phyloP scores from a whole-genome alignment of 768 basidiomycete genomes.

The Leccinum obscurum region DNA sequence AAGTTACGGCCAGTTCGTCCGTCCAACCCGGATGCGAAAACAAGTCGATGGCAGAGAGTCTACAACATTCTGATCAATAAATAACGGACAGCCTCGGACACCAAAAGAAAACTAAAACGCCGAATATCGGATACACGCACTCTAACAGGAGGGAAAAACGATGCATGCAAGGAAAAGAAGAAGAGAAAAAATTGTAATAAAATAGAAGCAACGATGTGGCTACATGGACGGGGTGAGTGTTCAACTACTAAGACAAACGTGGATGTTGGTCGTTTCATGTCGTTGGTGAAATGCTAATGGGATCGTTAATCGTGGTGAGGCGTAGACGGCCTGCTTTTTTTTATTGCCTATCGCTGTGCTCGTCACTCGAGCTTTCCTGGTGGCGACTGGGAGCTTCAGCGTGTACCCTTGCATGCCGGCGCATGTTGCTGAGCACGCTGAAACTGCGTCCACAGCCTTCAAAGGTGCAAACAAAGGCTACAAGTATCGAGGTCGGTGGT shows the following conservation, averaged over 20 bases:
- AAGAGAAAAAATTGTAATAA: background rate
- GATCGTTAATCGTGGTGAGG: slow-evolving; percentile 10
- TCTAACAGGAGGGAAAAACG: background rate
- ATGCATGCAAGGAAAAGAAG: slow-evolving; percentile 7
- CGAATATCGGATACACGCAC: slow-evolving; percentile 21
- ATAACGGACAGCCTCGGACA: background rate
- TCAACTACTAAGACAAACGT: slow-evolving; percentile 2
- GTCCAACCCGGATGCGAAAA: slow-evolving; percentile 17
- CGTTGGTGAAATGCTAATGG: slow-evolving; percentile 6
- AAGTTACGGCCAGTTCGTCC: slow-evolving; percentile 4
- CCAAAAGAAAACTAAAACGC: slow-evolving; percentile 1
- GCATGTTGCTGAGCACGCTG: slow-evolving; percentile 88
- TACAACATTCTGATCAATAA: slow-evolving; percentile 24
- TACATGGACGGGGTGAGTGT: slow-evolving; percentile 13
- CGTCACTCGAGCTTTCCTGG: slow-evolving; percentile 45
- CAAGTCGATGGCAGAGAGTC: slow-evolving; percentile 12
- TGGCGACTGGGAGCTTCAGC: slow-evolving; percentile 34
- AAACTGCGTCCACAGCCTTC: slow-evolving; percentile 79
- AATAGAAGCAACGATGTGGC: slow-evolving; percentile 2
- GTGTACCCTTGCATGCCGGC: slow-evolving; percentile 79
- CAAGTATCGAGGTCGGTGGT: slow-evolving; percentile 7
- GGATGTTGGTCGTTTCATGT: slow-evolving; percentile 6
- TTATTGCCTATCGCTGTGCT: slow-evolving; percentile 41
- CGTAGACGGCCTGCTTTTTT: slow-evolving; percentile 22
- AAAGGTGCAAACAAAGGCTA: slow-evolving; percentile 76